These are phyloP conservation scores for Angomonas deanei DNA, from an alignment of 208 protist genomes.

Conservation along the genomic window DNA sequence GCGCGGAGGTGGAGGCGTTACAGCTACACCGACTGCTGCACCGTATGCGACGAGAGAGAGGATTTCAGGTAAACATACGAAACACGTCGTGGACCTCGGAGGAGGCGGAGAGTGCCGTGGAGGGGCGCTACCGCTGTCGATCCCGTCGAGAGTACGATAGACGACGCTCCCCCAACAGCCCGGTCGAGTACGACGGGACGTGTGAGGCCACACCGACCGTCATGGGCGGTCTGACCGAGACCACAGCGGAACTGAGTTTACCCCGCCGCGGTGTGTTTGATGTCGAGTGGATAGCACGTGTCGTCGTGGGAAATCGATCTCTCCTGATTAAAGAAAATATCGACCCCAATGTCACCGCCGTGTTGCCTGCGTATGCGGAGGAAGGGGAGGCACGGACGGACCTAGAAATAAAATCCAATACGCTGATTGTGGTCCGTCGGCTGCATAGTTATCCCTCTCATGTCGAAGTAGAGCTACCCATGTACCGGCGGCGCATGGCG, in stretches of 20 bases:
- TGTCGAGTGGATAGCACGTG: slow-evolving; percentile 40
- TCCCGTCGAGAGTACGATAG: not conserved
- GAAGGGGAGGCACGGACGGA: not conserved
- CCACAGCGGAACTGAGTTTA: slow-evolving; percentile 30
- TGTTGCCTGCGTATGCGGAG: slow-evolving; percentile 7
- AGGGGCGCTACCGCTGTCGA: slow-evolving; percentile 34
- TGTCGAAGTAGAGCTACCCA: slow-evolving; percentile 53
- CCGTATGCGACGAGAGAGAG: slow-evolving; percentile 30
- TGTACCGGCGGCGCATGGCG: slow-evolving; percentile 49
- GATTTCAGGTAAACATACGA: slow-evolving; percentile 35
- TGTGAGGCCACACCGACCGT: slow-evolving; percentile 8
- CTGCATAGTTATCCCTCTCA: slow-evolving; percentile 31
- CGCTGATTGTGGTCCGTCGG: slow-evolving; percentile 60
- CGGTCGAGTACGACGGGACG: slow-evolving; percentile 7
- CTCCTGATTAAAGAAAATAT: slow-evolving; percentile 32
- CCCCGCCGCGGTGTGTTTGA: slow-evolving; percentile 44
- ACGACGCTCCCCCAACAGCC: not conserved
- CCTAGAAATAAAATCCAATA: slow-evolving; percentile 47
- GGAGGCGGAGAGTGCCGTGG: slow-evolving; percentile 18
- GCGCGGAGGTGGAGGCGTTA: slow-evolving; percentile 37
- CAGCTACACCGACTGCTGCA: slow-evolving; percentile 30
- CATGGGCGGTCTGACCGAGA: slow-evolving; percentile 23
- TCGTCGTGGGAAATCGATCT: slow-evolving; percentile 25
- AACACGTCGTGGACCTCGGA: slow-evolving; percentile 24
- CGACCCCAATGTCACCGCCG: slow-evolving; percentile 31